These are phyloP conservation scores for Coniophora puteana DNA, from an alignment of 1,284 basidiomycete species.

Conservation along the genomic window DNA sequence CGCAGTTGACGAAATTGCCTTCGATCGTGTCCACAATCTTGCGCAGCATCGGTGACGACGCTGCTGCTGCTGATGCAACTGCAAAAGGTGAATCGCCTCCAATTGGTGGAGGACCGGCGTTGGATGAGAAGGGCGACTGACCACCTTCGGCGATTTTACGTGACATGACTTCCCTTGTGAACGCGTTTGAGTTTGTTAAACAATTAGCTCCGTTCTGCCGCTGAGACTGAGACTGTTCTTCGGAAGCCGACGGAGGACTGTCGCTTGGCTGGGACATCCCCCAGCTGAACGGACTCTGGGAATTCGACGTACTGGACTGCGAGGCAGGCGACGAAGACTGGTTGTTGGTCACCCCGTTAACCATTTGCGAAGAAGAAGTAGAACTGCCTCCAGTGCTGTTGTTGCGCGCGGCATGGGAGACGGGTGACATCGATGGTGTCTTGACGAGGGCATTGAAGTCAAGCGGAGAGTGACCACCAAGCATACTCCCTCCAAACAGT, in stretches of 20 bases:
- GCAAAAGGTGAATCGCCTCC: constrained; percentile 36
- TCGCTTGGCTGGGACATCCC: constrained; percentile 18
- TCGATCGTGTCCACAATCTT: constrained; percentile 21
- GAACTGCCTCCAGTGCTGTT: no score
- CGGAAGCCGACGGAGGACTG: constrained; percentile 26
- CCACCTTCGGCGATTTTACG: constrained; percentile 45
- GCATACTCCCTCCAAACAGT: constrained; percentile 55
- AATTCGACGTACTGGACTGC: constrained; percentile 29
- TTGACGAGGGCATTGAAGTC: constrained; percentile 45
- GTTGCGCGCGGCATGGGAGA: constrained; percentile 46
- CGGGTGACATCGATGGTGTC: constrained; percentile 46
- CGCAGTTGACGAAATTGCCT: constrained; percentile 54
- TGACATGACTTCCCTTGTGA: constrained; percentile 50
- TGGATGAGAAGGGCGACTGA: constrained; percentile 36
- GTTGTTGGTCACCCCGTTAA: no score
- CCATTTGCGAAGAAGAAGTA: no score
- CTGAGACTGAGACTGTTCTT: no score
- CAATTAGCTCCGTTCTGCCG: background rate
- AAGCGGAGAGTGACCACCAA: constrained; percentile 35
- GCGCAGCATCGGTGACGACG: constrained; percentile 11
- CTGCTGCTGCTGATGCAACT: constrained; percentile 26
- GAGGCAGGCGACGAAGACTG: constrained; percentile 28
- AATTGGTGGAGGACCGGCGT: no score
- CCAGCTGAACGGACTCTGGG: constrained; percentile 38
- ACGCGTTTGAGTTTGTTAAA: constrained; percentile 23